Evolutionary conservation across 108 stramenopile genomes (phyloP).

Genomic region (Nannochloropsis salina): DNA sequence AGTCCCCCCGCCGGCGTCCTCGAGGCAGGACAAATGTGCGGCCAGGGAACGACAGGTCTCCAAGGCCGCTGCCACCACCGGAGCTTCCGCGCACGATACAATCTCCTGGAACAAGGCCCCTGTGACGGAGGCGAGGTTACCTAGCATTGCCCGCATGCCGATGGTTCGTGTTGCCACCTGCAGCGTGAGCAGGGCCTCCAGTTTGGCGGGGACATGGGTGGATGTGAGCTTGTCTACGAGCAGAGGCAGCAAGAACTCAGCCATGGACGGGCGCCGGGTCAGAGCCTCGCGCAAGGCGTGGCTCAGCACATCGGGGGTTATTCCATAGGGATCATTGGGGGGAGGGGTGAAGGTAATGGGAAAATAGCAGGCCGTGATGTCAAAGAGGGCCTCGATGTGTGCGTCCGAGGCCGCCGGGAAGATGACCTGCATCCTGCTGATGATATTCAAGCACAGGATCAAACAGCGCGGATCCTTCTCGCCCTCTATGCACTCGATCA

Average conservation of each 20-base stretch:
- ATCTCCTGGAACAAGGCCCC: constrained; percentile 31
- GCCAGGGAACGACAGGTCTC: background rate
- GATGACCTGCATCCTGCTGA: constrained; percentile 26
- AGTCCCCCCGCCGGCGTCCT: background rate
- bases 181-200: constrained; percentile 28
- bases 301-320: constrained; percentile 44
- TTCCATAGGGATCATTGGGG: constrained; percentile 47
- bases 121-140: constrained; percentile 26
- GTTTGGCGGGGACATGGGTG: constrained; percentile 28
- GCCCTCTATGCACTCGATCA: constrained; percentile 36
- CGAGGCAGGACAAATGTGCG: background rate
- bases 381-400: constrained; percentile 42
- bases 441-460: constrained; percentile 35
- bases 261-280: constrained; percentile 31
- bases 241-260: constrained; percentile 30
- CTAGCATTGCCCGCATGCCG: constrained; percentile 11
- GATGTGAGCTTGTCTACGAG: constrained; percentile 44
- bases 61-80: background rate
- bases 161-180: constrained; percentile 25
- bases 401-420: constrained; percentile 30
- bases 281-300: constrained; percentile 31
- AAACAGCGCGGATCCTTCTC: constrained; percentile 47
- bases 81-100: background rate
- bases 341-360: constrained; percentile 53
- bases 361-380: constrained; percentile 47